Percentiles rank a stretch among this genome's conserved stretches.
These are phyloP conservation scores for Cladosporium phlei DNA, from an alignment of 2,329 filamentous ascomycete genomes.

Conservation along the genomic window DNA sequence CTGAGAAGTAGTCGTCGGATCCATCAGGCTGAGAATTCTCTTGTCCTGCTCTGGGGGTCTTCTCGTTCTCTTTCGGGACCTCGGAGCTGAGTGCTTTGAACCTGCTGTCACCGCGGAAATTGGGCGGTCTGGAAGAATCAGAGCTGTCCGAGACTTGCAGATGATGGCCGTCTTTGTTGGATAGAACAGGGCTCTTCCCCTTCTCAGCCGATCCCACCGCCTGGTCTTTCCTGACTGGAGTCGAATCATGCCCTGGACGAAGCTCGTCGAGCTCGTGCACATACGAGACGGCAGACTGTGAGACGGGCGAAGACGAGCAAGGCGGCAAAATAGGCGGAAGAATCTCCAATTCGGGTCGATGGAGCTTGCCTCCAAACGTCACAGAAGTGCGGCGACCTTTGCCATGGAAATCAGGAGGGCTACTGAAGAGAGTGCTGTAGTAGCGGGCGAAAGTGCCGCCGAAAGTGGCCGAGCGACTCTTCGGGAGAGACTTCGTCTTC, in stretches of 20 bases:
- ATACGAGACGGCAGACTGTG: background rate
- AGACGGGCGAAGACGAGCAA: background rate
- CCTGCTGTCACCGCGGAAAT: constrained; percentile 4
- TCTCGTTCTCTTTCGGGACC: background rate
- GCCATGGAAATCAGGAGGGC: constrained; percentile 37
- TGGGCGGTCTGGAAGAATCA: too few relatives aligned
- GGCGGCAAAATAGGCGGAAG: constrained; percentile 28
- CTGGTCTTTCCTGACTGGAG: too few relatives aligned
- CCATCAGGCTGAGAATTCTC: background rate
- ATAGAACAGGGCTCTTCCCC: too few relatives aligned
- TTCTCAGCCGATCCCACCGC: too few relatives aligned
- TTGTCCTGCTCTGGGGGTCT: background rate
- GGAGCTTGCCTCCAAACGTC: constrained; percentile 38
- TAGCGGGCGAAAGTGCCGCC: constrained; percentile 40
- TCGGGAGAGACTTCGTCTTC: constrained; percentile 21
- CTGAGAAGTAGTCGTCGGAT: background rate
- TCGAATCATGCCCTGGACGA: background rate
- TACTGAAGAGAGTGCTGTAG: constrained; percentile 42
- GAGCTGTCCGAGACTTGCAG: too few relatives aligned
- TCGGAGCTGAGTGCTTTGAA: background rate
- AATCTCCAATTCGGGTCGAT: constrained; percentile 46
- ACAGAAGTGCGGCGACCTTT: constrained; percentile 43
- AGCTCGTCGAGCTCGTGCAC: constrained; percentile 14
- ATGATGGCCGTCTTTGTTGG: too few relatives aligned
- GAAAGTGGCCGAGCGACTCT: constrained; percentile 39